Base-by-base conservation (phyloP, 1,284 basidiomycete species). In the Leccinum cinnamomeum region DNA sequence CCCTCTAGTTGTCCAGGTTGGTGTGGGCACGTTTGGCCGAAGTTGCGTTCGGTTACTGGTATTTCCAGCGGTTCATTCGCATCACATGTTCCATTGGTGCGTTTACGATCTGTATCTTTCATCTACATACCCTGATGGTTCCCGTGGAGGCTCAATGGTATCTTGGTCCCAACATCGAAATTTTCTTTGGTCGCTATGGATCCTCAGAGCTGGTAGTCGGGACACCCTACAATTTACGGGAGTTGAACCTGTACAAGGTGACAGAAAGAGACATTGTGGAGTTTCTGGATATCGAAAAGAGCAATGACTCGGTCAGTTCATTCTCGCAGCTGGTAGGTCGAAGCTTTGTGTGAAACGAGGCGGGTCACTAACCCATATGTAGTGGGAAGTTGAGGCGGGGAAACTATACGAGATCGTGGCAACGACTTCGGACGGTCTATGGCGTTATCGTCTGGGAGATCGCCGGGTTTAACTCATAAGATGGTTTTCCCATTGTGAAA, bases 321-420 rank as follows among this genome's bases (percentile, higher is more conserved):
- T 25, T 71, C 5, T 12, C 59, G 18, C 61, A 64, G 23, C 25
- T 33, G 0, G 69, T 71, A 39, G 5, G 67, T 56, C 12, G 23
- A 6, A 51, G 3, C 25, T 35, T 23, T 5, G 10, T 20, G 50
- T 30, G 23, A 23, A 23, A 23, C 23, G 23, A 23, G 0, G 35
- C 12, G 0, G 6, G 12, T 37, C 12, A 37, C 35, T 37, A 6
- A 37, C 2, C 33, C 33, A 10, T 14, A 48, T 25, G 4, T n/a
- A 71, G 71, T 73, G 70, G 70, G 62, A 69, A 25, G 63, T 69
- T 7, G 53, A 64, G 16, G 1, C n/a, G 4, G 64, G 70, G 11
- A 56, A 35, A 44, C 60, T 20, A 11, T 72, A 73, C 3, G 72
- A 73, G 20, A 7, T 68, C 8, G 64, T 72, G 6, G 2, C 65